Evolutionary conservation across 352 stramenopile species (phyloP), one percentile per base, ranked within the genome.

Genomic region (Globisporangium megalacanthum): DNA sequence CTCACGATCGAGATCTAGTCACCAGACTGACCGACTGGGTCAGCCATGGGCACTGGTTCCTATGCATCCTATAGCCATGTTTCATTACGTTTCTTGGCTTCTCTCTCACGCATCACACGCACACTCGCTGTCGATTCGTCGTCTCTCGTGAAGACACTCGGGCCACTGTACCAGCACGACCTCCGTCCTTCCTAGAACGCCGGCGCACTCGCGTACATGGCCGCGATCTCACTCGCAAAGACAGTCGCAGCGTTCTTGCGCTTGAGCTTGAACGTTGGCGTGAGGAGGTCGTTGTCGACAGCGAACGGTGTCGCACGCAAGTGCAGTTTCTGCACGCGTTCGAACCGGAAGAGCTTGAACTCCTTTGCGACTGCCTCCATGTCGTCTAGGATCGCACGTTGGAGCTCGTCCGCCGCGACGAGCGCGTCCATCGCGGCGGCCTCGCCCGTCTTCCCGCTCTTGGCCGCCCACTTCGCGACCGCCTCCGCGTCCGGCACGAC

Each of bases 221-320:
- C 67, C 4, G 70, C 62, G 49, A 88, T 79, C 60, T 88, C 54
- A 11, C 49, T 7, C 54, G 85, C 54, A 60, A 86, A 85, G 45
- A 66, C 68, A 37, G 46, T 47, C 58, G 80, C 86, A 33, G 83
- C 67, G 39, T 85, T 73, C 35, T 68, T 66, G 6, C 95, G 74
- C 73, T 98, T 98, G 59, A 98, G 77, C 66, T 98, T 98, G 71
- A 98, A 97, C 6, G 94, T 98, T 14, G 93, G 92, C 9, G 94
- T 98, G 47, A 98, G 79, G 17, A 98, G 74, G 20, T 77, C 88
- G 52, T 94, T 96, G 8, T 97, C 92, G 51, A 95, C 84, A 0
- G 72, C 82, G 64, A 98, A 98, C 17, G 78, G 62, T 36, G 95
- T 79, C 0, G 75, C 56, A 65, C 96, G 76, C 41, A 98, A 80